Evolutionary conservation across 2,329 filamentous ascomycete species (phyloP), one percentile per base, ranked within the genome.

Genomic region (Aureobasidium sp.): DNA sequence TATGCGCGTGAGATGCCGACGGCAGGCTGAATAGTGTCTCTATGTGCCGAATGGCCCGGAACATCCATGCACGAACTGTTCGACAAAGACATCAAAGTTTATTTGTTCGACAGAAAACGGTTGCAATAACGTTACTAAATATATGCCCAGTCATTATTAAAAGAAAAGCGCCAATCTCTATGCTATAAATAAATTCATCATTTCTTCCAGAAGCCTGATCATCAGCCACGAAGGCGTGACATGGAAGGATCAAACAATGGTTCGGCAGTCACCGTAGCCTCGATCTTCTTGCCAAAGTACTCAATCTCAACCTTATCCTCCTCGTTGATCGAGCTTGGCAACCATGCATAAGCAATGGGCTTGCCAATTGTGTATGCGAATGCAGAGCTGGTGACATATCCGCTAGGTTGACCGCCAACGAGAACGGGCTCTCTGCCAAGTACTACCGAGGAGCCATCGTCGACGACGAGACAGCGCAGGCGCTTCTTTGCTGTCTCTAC

Each of bases 371-470:
- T 79, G 59, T 79, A 83, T 0, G 77, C 81, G 60, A 83, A 84
- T 0, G 77, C 79, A 1, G 80, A 75, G 48, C 73, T 83, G 2
- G 79, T 83, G 22, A 84, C 70, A 56, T 84, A 84, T 0, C 81
- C 80, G 1, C 69, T 69, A 0, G 73, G 58, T 51, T 72, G 65
- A 7, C 72, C 74, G 2, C 73, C 62, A 12, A 71, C 58, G 52
- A 75, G 82, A 0, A 84, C 78, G 0, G 81, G 81, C 61, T 84
- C 81, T 60, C 83, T 83, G 5, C 80, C 80, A 1, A 84, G 64
- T 0, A 83, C 72, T 57, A 83, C 69, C 0, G 79, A 83, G 4
- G 62, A 65, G 0, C 77, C 75, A 55, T 84, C 79, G 35, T 83
- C 71, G 25, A 84, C 60, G 0, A 74, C 77, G 2, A 84, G 63